Evolutionary conservation across 2,329 filamentous ascomycete genomes (phyloP).

Genomic region (Aspergillus luchuensis): DNA sequence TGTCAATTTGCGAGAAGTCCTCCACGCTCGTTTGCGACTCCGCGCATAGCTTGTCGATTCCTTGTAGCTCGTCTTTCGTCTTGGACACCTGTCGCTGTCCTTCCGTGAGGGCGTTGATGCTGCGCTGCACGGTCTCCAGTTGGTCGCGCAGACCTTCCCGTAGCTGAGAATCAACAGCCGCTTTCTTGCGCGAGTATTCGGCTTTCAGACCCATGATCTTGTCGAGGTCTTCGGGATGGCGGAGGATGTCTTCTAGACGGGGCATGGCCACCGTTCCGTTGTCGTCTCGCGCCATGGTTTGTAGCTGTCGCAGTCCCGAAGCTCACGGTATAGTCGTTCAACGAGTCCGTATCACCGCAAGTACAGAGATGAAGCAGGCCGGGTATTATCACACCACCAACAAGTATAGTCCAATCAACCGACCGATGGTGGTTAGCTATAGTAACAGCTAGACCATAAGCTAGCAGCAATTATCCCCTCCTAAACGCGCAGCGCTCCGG

Average conservation of each 20-base stretch:
- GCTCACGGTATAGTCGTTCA: not conserved
- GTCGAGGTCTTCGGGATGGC: slow-evolving; percentile 94
- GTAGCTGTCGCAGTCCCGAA: not conserved
- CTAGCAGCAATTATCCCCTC: not conserved
- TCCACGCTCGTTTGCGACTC: slow-evolving; percentile 97
- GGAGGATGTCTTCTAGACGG: slow-evolving; percentile 88
- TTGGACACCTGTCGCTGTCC: slow-evolving; percentile 88
- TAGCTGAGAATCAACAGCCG: slow-evolving; percentile 84
- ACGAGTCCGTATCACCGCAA: not conserved
- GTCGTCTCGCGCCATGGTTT: slow-evolving; percentile 39
- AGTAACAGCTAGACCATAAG: not conserved
- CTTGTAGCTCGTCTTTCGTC: slow-evolving; percentile 98
- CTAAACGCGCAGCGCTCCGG: slow-evolving; percentile 12
- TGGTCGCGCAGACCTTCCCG: slow-evolving; percentile 87
- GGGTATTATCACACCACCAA: not conserved
- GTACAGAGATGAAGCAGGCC: rapidly evolving
- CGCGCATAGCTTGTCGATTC: slow-evolving; percentile 95
- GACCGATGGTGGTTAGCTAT: not conserved
- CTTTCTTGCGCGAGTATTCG: slow-evolving; percentile 93
- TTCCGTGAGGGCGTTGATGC: slow-evolving; percentile 85
- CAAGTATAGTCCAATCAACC: not conserved
- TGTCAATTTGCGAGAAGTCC: slow-evolving; percentile 86
- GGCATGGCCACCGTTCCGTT: slow-evolving; percentile 67
- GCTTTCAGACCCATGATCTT: slow-evolving; percentile 88
- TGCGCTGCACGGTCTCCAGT: slow-evolving; percentile 88